Conservation (phyloP, 2,329 filamentous ascomycete species). For the Ploettnerulaceae sp. region DNA sequence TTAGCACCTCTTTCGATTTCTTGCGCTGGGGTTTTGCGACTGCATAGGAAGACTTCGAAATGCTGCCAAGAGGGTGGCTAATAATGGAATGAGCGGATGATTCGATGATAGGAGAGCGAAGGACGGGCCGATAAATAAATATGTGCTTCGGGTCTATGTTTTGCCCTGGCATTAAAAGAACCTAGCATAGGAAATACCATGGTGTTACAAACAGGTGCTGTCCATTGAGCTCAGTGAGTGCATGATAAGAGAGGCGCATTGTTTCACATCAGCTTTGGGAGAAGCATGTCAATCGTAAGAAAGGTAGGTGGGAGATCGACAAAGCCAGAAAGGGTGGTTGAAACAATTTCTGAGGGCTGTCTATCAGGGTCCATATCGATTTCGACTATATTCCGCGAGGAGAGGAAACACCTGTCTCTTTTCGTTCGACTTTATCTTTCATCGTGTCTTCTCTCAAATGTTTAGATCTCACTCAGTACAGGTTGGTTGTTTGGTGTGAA, state of each 20-base stretch:
- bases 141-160: slow-evolving; percentile 2
- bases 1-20: slow-evolving; percentile 13
- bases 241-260: neutral
- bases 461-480: no score
- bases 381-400: no score
- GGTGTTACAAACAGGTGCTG: slow-evolving; percentile 1
- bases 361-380: no score
- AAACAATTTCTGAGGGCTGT: no score
- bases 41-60: slow-evolving; percentile 7
- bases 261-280: neutral
- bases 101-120: slow-evolving; percentile 17
- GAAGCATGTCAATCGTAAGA: neutral
- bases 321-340: no score
- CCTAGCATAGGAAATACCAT: slow-evolving; percentile 18
- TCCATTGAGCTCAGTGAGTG: neutral
- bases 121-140: slow-evolving; percentile 2
- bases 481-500: no score
- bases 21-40: slow-evolving; percentile 25
- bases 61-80: slow-evolving; percentile 4
- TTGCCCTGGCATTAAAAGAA: slow-evolving; percentile 8
- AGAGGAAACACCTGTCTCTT: no score
- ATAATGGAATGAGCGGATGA: slow-evolving; percentile 15
- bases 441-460: no score
- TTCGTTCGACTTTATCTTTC: no score
- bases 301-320: slow-evolving; percentile 1